Evolutionary conservation across 352 stramenopile genomes (phyloP).

Genomic region (Pythium phragmiticola): DNA sequence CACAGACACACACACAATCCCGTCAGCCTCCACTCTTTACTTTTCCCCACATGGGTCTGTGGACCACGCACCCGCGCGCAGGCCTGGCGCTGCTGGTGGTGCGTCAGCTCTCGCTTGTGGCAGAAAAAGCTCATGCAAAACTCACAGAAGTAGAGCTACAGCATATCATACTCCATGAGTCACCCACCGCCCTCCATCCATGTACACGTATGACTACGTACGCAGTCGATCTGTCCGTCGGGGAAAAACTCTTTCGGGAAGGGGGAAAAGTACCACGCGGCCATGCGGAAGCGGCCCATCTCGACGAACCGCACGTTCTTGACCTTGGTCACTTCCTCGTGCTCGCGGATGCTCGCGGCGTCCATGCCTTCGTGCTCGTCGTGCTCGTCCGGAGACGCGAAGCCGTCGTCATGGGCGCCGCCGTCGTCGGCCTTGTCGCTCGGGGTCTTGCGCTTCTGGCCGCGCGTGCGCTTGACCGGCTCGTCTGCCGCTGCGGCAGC

Average conservation of each 20-base stretch:
- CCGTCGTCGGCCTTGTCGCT: slow-evolving; percentile 25
- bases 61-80: slow-evolving; percentile 54
- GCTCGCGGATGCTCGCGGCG: slow-evolving; percentile 95
- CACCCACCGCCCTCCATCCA: not conserved
- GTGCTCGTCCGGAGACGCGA: slow-evolving; percentile 90
- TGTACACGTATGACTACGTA: slow-evolving; percentile 24
- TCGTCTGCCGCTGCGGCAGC: slow-evolving; percentile 27
- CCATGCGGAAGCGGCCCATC: slow-evolving; percentile 92
- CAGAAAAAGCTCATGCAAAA: slow-evolving; percentile 89
- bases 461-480: slow-evolving; percentile 45
- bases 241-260: slow-evolving; percentile 96
- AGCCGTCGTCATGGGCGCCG: slow-evolving; percentile 64
- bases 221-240: slow-evolving; percentile 80
- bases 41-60: not conserved
- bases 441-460: slow-evolving; percentile 73
- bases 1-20: slow-evolving; percentile 6
- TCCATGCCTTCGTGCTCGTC: slow-evolving; percentile 99
- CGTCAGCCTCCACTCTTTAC: not conserved
- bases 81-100: slow-evolving; percentile 65
- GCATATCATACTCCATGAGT: not conserved
- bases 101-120: slow-evolving; percentile 63
- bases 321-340: slow-evolving; percentile 98
- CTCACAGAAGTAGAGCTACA: slow-evolving; percentile 87
- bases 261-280: slow-evolving; percentile 97
- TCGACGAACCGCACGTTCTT: slow-evolving; percentile 97